A percentile compares a stretch with the other conserved stretches of the same genome.
phyloP scores from a whole-genome alignment of 2,329 filamentous ascomycete species.

The Colletotrichum scovillei region DNA sequence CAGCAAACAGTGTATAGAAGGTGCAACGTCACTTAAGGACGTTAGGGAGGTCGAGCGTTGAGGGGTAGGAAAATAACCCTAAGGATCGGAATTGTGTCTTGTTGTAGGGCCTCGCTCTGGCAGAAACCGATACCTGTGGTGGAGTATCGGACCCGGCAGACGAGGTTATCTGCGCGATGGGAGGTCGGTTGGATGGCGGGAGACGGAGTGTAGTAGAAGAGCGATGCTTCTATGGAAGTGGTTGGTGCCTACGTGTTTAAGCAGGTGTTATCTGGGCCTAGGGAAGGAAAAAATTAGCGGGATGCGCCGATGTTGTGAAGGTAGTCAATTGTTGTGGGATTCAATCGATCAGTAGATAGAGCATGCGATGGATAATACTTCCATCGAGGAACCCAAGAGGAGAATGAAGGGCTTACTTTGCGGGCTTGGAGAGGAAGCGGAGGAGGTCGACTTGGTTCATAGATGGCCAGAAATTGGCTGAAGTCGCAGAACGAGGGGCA shows the following conservation, averaged over 20 bases:
- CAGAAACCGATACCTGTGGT: conserved; percentile 84
- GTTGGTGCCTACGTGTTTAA: not conserved
- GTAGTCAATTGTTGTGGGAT: not conserved
- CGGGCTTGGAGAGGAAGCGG: conserved; percentile 93
- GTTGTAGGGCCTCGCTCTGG: conserved; percentile 69
- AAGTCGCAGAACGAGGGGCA: conserved; percentile 7
- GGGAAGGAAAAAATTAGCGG: conserved; percentile 25
- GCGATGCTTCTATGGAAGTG: not conserved
- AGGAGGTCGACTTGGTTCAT: conserved; percentile 94
- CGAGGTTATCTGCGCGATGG: conserved; percentile 67
- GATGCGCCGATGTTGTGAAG: not conserved
- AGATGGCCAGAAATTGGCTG: conserved; percentile 57
- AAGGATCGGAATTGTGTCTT: conserved; percentile 88
- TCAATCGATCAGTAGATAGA: not conserved
- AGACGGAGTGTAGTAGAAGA: conserved; percentile 28
- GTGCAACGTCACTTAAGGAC: conserved; percentile 75
- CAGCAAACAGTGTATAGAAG: conserved; percentile 63
- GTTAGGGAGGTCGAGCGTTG: conserved; percentile 92
- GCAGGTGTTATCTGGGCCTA: conserved; percentile 37
- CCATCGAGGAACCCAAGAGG: not conserved
- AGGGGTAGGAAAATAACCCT: conserved; percentile 86
- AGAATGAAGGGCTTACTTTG: conserved; percentile 74
- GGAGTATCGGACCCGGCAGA: conserved; percentile 89
- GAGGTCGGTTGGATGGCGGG: conserved; percentile 34
- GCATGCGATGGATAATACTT: not conserved